Evolutionary conservation across 129 eudicot species (phyloP).

Genomic region (Tagetes patula): DNA sequence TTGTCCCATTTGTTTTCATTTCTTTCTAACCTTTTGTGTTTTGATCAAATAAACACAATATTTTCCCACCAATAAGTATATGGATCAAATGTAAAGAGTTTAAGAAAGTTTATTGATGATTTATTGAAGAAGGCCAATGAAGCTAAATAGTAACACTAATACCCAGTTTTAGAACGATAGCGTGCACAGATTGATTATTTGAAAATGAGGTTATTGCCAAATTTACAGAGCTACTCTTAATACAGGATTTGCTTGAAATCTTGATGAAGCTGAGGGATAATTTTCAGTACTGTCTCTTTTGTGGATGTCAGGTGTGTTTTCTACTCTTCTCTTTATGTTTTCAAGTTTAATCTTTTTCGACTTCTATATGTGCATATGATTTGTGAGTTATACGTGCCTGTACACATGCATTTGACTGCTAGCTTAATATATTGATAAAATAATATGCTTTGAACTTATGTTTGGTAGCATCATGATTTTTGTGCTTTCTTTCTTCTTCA

Average conservation of each 20-base stretch:
- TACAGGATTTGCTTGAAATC: conserved; percentile 78
- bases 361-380: not conserved
- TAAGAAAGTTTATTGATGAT: not conserved
- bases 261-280: conserved; percentile 81
- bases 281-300: conserved; percentile 85
- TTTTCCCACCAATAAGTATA: not conserved
- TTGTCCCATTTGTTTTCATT: not conserved
- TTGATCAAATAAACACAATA: not conserved
- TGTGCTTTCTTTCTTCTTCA: not conserved
- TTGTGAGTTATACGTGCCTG: conserved; percentile 3
- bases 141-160: not conserved
- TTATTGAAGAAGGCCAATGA: not conserved
- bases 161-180: not conserved
- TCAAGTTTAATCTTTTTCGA: conserved; percentile 5
- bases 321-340: not conserved
- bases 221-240: not conserved
- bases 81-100: not conserved
- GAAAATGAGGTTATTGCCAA: not conserved
- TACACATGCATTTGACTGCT: not conserved
- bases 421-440: not conserved
- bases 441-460: not conserved
- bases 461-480: not conserved
- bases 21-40: not conserved
- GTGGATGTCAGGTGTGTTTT: conserved; percentile 80
- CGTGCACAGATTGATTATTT: not conserved